Percentiles rank a stretch among this genome's conserved stretches.
phyloP scores from a whole-genome alignment of 768 basidiomycete genomes.

The Boletus pseudo-olivaceus region DNA sequence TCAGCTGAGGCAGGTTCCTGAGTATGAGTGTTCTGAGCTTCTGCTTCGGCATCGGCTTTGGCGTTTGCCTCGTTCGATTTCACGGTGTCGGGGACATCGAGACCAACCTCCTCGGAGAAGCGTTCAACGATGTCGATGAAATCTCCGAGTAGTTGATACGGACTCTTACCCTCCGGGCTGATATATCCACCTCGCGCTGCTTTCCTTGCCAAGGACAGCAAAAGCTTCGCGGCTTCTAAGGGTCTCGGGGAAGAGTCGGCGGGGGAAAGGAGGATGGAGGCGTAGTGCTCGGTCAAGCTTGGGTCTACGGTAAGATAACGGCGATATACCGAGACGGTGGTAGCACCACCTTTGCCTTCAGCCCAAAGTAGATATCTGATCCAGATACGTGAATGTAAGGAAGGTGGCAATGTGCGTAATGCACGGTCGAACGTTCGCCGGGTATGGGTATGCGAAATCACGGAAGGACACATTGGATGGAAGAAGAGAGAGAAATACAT shows the following conservation, averaged over 20 bases:
- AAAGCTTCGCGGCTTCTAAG: conserved; percentile 89
- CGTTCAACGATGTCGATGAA: conserved; percentile 91
- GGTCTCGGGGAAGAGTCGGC: conserved; percentile 66
- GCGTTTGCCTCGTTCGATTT: conserved; percentile 50
- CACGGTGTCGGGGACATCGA: conserved; percentile 75
- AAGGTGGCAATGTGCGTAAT: conserved; percentile 88
- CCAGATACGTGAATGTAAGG: conserved; percentile 91
- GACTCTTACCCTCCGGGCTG: conserved; percentile 90
- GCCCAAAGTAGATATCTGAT: conserved; percentile 90
- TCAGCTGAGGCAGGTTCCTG: conserved; percentile 45
- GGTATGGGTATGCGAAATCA: conserved; percentile 85
- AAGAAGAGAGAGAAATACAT: conserved; percentile 88
- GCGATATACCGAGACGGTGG: conserved; percentile 78
- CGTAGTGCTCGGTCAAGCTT: conserved; percentile 75
- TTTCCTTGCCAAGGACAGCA: conserved; percentile 79
- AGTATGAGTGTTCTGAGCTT: conserved; percentile 28
- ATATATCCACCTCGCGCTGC: conserved; percentile 79
- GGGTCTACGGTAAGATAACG: conserved; percentile 85
- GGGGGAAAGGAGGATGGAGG: conserved; percentile 59
- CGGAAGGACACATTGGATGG: conserved; percentile 84
- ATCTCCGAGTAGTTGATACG: conserved; percentile 89
- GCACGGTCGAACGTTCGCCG: conserved; percentile 93
- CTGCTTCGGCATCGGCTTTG: conserved; percentile 43
- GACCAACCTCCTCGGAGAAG: conserved; percentile 87
- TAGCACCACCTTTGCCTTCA: conserved; percentile 74